phyloP scores from a whole-genome alignment of 768 basidiomycete genomes.

The Pleurotus pulmonarius region DNA sequence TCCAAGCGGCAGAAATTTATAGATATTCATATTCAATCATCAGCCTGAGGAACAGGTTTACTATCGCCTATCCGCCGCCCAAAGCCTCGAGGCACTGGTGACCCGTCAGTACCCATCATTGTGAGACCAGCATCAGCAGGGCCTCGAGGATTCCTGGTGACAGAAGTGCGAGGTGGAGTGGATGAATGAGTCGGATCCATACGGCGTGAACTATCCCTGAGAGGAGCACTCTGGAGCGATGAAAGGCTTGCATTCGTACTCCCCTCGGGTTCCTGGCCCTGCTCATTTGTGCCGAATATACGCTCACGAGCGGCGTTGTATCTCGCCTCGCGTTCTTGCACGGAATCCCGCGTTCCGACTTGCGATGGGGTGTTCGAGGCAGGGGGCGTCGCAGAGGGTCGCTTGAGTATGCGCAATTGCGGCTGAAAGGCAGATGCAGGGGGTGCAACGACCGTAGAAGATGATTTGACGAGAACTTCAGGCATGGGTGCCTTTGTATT shows the following conservation, averaged over 20 bases:
- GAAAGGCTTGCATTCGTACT: not conserved
- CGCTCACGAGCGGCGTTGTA: slow-evolving; percentile 73
- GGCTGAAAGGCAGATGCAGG: slow-evolving; percentile 59
- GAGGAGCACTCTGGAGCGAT: not conserved
- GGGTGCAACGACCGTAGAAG: slow-evolving; percentile 38
- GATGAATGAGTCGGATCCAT: not conserved
- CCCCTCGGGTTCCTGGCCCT: slow-evolving; percentile 1
- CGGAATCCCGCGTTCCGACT: slow-evolving; percentile 17
- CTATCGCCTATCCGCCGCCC: not conserved
- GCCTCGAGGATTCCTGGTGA: not conserved
- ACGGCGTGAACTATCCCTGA: not conserved
- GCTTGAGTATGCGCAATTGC: slow-evolving; percentile 68
- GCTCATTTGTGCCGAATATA: slow-evolving; percentile 50
- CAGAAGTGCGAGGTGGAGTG: not conserved
- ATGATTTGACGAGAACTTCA: slow-evolving; percentile 43
- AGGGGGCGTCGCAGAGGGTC: slow-evolving; percentile 40
- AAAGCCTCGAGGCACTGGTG: not conserved
- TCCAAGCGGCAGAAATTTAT: no score
- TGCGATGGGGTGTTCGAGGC: slow-evolving; percentile 19
- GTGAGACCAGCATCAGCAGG: not conserved
- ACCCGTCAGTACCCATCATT: not conserved
- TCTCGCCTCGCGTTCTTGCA: slow-evolving; percentile 65
- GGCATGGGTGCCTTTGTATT: slow-evolving; percentile 70
- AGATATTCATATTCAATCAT: no score
- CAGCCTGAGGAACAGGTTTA: not conserved